Evolutionary conservation across 352 stramenopile genomes (phyloP), one percentile per base, ranked within the genome.

Genomic region (Phytophthora kernoviae): DNA sequence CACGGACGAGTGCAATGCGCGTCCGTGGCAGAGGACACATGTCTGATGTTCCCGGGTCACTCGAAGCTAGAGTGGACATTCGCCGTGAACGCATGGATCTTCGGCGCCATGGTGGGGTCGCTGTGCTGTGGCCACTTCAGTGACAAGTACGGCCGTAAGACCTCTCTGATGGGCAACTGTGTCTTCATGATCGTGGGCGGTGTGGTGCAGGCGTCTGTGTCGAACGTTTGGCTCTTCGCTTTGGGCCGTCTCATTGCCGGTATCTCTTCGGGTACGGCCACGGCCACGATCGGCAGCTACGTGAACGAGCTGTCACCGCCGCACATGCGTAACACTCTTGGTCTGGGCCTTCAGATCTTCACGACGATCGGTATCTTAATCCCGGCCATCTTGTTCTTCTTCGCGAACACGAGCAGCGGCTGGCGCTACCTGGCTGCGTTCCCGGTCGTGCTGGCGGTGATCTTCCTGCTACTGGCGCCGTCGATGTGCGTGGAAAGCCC

Each of bases 271-370:
- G 37, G 37, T 8, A 43, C 37, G 37, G 37, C 37, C 37, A 43
- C 37, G 37, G 37, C 37, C 37, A 43, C 37, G 37, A 43, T 43
- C 37, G 37, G 37, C 37, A 14, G 37, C 37, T 43, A 43, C 37
- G 37, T 43, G 37, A 43, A 43, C 37, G 37, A 43, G 37, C 37
- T 43, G 37, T 43, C 37, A 4, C 37, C 37, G 37, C 37, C 37
- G 37, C 37, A 43, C 37, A 43, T 43, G 54, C 75, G 75, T 44
- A 78, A 73, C 58, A 62, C 51, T n/a, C 54, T 82, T 14, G 69
- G 69, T 22, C 39, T 68, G 22, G 66, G 72, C 4, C 62, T 84
- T 46, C 77, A 88, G 47, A 75, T 82, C 41, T 82, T 68, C 37
- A 43, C 37, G 37, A 43, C 37, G 12, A 43, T 43, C 37, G 37